Percentiles rank a stretch among this genome's conserved stretches.
Evolutionary conservation across 345 rosid genomes (phyloP).

Genomic region (Eucalyptus albens): DNA sequence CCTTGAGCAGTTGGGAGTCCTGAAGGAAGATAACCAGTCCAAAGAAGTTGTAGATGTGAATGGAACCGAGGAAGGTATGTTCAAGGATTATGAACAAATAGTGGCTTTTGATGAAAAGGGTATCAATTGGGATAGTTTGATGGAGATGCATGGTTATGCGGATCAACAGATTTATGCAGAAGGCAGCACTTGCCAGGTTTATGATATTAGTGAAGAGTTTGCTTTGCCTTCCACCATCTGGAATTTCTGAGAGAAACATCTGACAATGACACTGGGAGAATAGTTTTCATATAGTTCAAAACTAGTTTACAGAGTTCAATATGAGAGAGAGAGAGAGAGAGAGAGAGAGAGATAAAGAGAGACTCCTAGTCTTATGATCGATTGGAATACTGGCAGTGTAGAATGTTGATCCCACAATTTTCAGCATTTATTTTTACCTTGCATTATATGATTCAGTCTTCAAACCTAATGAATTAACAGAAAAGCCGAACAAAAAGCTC

Average conservation of each 20-base stretch:
- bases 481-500: background rate
- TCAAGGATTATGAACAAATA: constrained; percentile 22
- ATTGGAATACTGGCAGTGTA: background rate
- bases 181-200: constrained; percentile 22
- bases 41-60: constrained; percentile 2
- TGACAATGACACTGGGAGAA: background rate
- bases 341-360: background rate
- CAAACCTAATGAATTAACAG: background rate
- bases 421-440: background rate
- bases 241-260: constrained; percentile 31
- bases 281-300: background rate
- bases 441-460: background rate
- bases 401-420: background rate
- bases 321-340: background rate
- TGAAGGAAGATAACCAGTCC: constrained; percentile 24
- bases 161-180: constrained; percentile 17
- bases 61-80: constrained; percentile 10
- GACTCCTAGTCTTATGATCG: background rate
- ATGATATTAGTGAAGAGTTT: constrained; percentile 41
- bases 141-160: constrained; percentile 40
- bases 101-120: constrained; percentile 21
- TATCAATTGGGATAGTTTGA: constrained; percentile 63
- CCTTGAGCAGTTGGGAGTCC: constrained; percentile 78
- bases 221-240: constrained; percentile 49
- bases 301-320: background rate